Evolutionary conservation across 2,329 filamentous ascomycete species (phyloP), one percentile per base, ranked within the genome.

Genomic region (Hypoxylon sp.): DNA sequence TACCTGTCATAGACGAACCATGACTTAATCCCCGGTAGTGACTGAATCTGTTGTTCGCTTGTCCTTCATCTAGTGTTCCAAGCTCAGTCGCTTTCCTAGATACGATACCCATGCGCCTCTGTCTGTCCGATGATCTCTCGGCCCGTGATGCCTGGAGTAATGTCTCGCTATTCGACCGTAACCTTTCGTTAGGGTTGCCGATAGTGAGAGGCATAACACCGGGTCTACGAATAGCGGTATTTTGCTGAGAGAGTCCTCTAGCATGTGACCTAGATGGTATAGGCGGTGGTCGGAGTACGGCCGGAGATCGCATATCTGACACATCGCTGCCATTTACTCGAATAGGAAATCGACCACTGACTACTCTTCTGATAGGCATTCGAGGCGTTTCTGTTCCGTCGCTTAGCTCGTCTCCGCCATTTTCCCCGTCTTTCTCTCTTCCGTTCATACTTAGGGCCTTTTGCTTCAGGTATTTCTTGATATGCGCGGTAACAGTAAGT

Each of bases 221-320:
- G 0, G 94, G 92, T 63, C 91, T 86, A 62, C 92, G 88, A 50
- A 89, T 83, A 5, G 87, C 82, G 1, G 86, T 82, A 72, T 86
- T 92, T 70, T 92, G 90, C 72, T 92, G 90, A 2, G 91, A 93
- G 3, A 91, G 82, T 1, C 90, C 90, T 31, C 94, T 90, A 73
- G 93, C 93, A 78, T 97, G 94, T 2, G 94, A 96, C 67, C 92
- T 88, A 3, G 88, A 88, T 0, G 94, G 94, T 66, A 97, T 92
- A 0, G 92, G 92, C 2, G 94, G 93, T 29, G 92, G 86, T 35
- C 91, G 88, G 19, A 85, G 83, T 10, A 88, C 80, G 39, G 86
- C 89, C 13, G 92, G 92, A 3, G 92, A 95, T 70, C 89, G 88
- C 47, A 88, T 82, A 72, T 91, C 89, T 37, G 87, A 82, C 3